Evolutionary conservation across 108 stramenopile species (phyloP).

Genomic region (Pseudonitzschia delicatissima): DNA sequence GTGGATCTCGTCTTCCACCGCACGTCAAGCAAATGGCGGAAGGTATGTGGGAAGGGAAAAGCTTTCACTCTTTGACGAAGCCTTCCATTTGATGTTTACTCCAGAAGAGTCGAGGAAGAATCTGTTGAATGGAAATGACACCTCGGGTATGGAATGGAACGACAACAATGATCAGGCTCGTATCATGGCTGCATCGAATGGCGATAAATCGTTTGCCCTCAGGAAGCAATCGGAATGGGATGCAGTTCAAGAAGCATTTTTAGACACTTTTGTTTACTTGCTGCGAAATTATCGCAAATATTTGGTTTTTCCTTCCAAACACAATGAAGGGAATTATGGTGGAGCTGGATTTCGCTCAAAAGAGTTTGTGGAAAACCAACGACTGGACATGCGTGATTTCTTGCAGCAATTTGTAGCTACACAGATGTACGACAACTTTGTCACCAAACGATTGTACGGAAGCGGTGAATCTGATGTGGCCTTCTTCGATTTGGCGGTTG

Average conservation of each 20-base stretch:
- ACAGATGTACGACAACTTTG: constrained; percentile 85
- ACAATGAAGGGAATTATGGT: constrained; percentile 73
- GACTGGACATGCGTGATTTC: constrained; percentile 65
- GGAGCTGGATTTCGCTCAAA: constrained; percentile 75
- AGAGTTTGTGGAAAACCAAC: constrained; percentile 66
- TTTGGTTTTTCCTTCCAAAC: constrained; percentile 79
- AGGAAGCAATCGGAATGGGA: constrained; percentile 76
- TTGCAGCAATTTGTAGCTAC: constrained; percentile 67
- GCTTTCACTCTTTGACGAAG: constrained; percentile 74
- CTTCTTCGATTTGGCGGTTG: constrained; percentile 80
- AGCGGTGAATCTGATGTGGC: constrained; percentile 77
- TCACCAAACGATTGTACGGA: constrained; percentile 82
- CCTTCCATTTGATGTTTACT: constrained; percentile 73
- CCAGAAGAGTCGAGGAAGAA: constrained; percentile 77
- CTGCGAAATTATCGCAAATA: constrained; percentile 82
- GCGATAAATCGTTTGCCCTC: constrained; percentile 41
- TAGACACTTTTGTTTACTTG: constrained; percentile 76
- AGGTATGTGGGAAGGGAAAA: constrained; percentile 75
- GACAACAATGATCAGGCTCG: constrained; percentile 44
- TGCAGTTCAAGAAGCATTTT: constrained; percentile 79
- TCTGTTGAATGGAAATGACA: constrained; percentile 72
- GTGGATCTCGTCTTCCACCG: constrained; percentile 56
- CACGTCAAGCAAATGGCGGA: constrained; percentile 76
- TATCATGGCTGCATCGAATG: constrained; percentile 39
- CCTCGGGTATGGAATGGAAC: constrained; percentile 49